Conservation (phyloP, 2,329 filamentous ascomycete species). For the Xylariaceae sp. region DNA sequence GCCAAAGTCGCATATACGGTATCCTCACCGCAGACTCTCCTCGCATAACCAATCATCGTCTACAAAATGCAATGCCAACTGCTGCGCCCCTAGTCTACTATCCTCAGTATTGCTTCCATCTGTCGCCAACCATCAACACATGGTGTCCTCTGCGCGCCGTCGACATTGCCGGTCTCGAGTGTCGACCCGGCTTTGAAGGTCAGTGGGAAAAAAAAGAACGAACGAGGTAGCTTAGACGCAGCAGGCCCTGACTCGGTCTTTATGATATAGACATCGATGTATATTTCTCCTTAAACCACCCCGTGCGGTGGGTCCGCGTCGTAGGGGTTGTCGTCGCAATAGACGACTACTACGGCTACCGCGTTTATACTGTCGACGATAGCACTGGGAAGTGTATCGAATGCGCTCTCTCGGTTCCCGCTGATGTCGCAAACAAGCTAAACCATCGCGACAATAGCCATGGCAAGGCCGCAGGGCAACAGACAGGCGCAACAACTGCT, state of each 20-base stretch:
- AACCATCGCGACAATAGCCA: neutral
- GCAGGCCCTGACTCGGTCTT: neutral
- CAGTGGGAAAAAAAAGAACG: conserved; percentile 11
- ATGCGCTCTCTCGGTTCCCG: conserved; percentile 32
- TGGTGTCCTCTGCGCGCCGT: conserved; percentile 53
- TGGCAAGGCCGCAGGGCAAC: neutral
- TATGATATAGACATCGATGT: conserved; percentile 45
- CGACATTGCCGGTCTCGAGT: conserved; percentile 46
- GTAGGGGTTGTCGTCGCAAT: conserved; percentile 64
- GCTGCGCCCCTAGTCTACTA: conserved; percentile 37
- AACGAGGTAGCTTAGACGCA: neutral
- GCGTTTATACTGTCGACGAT: conserved; percentile 58
- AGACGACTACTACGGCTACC: conserved; percentile 44
- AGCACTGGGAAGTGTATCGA: conserved; percentile 58
- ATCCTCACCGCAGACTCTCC: neutral
- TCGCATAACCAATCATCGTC: conserved; percentile 9
- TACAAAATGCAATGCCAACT: conserved; percentile 43
- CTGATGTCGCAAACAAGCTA: conserved; percentile 10
- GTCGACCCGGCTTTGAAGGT: conserved; percentile 51
- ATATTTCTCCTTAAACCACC: conserved; percentile 67
- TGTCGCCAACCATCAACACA: conserved; percentile 54
- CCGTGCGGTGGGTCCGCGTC: conserved; percentile 69
- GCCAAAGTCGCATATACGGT: neutral
- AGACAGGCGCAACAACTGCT: conserved; percentile 1
- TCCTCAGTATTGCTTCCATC: conserved; percentile 57